Conservation (phyloP, 768 basidiomycete species). For the Amanita fuliginea region DNA sequence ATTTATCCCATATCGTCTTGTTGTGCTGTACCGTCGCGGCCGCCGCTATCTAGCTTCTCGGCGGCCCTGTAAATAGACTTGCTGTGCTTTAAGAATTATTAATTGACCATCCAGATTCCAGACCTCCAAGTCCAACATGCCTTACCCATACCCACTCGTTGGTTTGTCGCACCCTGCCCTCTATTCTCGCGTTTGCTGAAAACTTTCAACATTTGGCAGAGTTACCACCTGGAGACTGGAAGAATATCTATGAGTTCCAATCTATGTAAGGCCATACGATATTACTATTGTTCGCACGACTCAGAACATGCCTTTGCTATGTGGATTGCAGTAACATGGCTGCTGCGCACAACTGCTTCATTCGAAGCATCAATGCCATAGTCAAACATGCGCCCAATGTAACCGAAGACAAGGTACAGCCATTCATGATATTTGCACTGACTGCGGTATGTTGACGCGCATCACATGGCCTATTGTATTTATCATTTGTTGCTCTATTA, state of each 20-base stretch:
- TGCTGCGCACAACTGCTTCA: constrained; percentile 19
- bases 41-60: too few relatives aligned
- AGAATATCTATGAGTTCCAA: constrained; percentile 17
- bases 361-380: constrained; percentile 18
- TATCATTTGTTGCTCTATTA: not conserved
- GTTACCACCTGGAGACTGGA: constrained; percentile 16
- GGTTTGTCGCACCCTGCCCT: constrained; percentile 1
- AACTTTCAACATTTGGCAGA: constrained; percentile 4
- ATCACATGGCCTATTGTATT: not conserved
- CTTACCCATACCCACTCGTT: constrained; percentile 11
- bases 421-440: constrained; percentile 17
- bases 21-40: too few relatives aligned
- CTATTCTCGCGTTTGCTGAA: not conserved
- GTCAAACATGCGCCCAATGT: constrained; percentile 15
- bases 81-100: too few relatives aligned
- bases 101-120: too few relatives aligned
- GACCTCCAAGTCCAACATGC: constrained; percentile 8
- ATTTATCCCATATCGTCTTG: too few relatives aligned
- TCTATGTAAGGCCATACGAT: constrained; percentile 14
- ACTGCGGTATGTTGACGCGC: constrained; percentile 12
- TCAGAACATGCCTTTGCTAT: not conserved
- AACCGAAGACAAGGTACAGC: constrained; percentile 13
- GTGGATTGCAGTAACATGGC: constrained; percentile 18
- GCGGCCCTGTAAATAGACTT: too few relatives aligned
- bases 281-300: not conserved